Evolutionary conservation across 1,284 basidiomycete genomes (phyloP), one percentile per base, ranked within the genome.

Genomic region (Cutaneotrichosporon cavernicola): DNA sequence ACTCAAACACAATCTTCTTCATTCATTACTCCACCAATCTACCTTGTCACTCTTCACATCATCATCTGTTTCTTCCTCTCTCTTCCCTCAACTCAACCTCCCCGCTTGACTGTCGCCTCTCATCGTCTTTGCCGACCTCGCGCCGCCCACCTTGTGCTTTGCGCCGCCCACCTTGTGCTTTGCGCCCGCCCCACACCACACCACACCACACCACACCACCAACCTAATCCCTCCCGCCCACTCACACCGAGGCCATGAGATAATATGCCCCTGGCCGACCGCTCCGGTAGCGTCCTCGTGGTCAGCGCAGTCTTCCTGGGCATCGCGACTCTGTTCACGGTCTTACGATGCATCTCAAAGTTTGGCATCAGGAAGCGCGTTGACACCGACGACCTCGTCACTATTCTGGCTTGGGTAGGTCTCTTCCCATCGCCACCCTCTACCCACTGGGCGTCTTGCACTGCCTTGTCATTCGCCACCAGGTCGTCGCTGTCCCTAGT

Each of bases 341-440:
- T 60, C 2, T 56, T 77, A 51, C 69, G 79, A 34, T 64, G 76
- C 21, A 59, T 77, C 21, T 80, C 78, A 43, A 81, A 79, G 69
- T 74, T 74, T 60, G 70, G 70, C 36, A 72, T 80, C n/a, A 71
- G 72, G n/a, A 69, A 69, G 59, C 72, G 71, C 49, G 55, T 66
- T 21, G 75, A 71, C 43, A 62, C 65, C 55, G 79, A 79, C 62
- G 79, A 81, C 65, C 71, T 64, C 36, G 66, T 78, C 26, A 73
- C 76, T 2, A 66, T 79, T 11, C 22, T 79, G 5, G 75, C 76
- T 47, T 81, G 79, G 77, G 75, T 79, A 61, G 69, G 76, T 71
- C 18, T 46, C 14, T 46, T 6, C 18, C 43, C 18, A 16, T 46
- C 43, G 16, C n/a, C 43, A 7, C 7, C 43, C 4, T 1, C 18